Conservation (phyloP, 768 basidiomycete species). For the Tylopilus felleus region DNA sequence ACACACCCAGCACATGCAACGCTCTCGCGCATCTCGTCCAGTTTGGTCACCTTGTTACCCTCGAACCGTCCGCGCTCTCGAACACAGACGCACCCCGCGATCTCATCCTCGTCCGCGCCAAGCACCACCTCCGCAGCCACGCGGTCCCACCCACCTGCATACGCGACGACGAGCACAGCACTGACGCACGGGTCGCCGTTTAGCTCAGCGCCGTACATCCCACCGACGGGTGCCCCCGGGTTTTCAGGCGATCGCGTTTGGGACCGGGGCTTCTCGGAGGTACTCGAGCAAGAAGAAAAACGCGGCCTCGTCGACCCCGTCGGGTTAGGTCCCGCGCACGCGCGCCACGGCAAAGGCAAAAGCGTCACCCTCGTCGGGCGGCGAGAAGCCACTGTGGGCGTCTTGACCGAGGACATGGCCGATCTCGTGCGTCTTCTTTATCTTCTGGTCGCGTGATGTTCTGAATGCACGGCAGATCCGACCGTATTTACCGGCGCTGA, state of each 20-base stretch:
- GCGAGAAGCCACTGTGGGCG: slow-evolving; percentile 47
- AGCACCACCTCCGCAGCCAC: background rate
- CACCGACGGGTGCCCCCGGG: slow-evolving; percentile 71
- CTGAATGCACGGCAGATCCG: slow-evolving; percentile 51
- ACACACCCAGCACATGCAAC: slow-evolving; percentile 33
- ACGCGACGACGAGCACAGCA: background rate
- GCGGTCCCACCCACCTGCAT: background rate
- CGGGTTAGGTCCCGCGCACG: slow-evolving; percentile 42
- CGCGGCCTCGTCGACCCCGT: slow-evolving; percentile 35
- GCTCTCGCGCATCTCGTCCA: slow-evolving; percentile 45
- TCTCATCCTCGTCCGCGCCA: slow-evolving; percentile 11
- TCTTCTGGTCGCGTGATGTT: background rate
- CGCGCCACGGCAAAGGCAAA: slow-evolving; percentile 22
- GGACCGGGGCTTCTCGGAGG: slow-evolving; percentile 64
- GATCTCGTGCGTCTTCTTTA: slow-evolving; percentile 47
- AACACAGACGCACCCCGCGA: slow-evolving; percentile 1
- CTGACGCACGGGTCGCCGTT: slow-evolving; percentile 53
- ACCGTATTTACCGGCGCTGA: slow-evolving; percentile 66
- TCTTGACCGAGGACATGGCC: slow-evolving; percentile 54
- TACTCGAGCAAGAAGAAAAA: slow-evolving; percentile 41
- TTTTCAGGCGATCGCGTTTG: slow-evolving; percentile 63
- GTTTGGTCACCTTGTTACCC: slow-evolving; percentile 49
- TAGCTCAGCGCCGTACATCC: slow-evolving; percentile 40
- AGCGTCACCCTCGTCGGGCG: slow-evolving; percentile 53
- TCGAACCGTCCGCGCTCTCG: slow-evolving; percentile 17